Base-by-base conservation (phyloP, 2,329 filamentous ascomycete genomes). In the Xylariaceae sp. region DNA sequence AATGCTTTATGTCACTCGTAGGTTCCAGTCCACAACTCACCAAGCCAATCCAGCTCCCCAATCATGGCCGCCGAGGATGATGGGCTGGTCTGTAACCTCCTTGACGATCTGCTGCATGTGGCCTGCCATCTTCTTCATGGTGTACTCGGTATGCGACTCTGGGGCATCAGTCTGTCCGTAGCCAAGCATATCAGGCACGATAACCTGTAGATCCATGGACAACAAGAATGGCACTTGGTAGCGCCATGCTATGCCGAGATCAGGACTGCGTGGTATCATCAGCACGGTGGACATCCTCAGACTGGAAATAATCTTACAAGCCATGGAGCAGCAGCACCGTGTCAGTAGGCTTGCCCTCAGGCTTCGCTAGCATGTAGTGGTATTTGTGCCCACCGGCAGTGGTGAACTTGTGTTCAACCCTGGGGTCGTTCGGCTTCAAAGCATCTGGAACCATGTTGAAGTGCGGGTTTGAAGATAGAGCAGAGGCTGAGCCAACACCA, bases 31-130 rank as follows among this genome's bases (percentile, higher is more conserved):
- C 17, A 19, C 19, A 9, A 41, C 51, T 52, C 29, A 59, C 56
- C 87, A 94, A 40, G 85, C 83, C 19, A 90, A 71, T 3, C 75
- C 73, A 54, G 87, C 89, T 62, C 91, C 91, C 87, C 91, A 96
- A 66, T 97, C 91, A 67, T 96, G 91, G 7, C 89, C 91, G 37
- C 89, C 89, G 12, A 96, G 75, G 42, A 96, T 83, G 56, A 95
- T 84, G 42, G 67, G 67, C 45, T 68, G 39, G 39, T 70, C 64
- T 19, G 68, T 65, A 41, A 71, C 66, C 48, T 83, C 74, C 44
- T 67, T 68, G 6, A 85, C 80, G 18, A 97, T 73, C 47, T 80
- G 81, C 17, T 80, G 83, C 51, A 97, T 76, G 57, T 95, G 89
- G 41, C 82, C 78, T 15, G 85, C 75, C 45, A 86, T 78, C 49